phyloP scores from a whole-genome alignment of 2,329 filamentous ascomycete genomes.

The Monilinia polystroma region DNA sequence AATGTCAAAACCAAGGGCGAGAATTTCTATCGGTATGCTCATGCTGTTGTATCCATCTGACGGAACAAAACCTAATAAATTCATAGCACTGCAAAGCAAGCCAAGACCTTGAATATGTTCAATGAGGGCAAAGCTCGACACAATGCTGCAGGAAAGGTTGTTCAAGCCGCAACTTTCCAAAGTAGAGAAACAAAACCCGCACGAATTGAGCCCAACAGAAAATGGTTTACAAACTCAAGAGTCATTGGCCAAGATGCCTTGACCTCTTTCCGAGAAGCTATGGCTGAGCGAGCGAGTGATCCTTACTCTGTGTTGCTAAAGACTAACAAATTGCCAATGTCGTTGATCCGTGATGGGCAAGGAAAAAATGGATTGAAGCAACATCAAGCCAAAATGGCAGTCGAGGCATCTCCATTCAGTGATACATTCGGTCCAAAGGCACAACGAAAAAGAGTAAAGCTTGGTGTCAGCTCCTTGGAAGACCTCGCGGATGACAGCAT shows the following conservation, averaged over 20 bases:
- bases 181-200: conserved; percentile 78
- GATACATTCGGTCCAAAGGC: conserved; percentile 93
- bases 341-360: conserved; percentile 77
- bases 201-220: conserved; percentile 90
- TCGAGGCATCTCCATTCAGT: conserved; percentile 81
- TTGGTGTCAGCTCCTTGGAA: conserved; percentile 76
- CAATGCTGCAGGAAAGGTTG: conserved; percentile 81
- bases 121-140: conserved; percentile 82
- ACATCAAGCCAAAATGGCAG: conserved; percentile 89
- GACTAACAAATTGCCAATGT: conserved; percentile 96
- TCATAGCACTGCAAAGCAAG: conserved; percentile 70
- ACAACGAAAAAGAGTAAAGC: conserved; percentile 88
- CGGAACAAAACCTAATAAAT: conserved; percentile 20
- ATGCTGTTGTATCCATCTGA: conserved; percentile 11
- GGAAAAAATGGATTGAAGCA: conserved; percentile 83
- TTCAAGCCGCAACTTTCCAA: conserved; percentile 80
- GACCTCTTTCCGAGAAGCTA: conserved; percentile 82
- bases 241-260: conserved; percentile 87
- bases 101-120: conserved; percentile 85
- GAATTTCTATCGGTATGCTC: conserved; percentile 84
- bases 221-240: conserved; percentile 96
- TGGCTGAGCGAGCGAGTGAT: conserved; percentile 85
- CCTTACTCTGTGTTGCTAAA: conserved; percentile 95
- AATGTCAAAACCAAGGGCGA: conserved; percentile 95
- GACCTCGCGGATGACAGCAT: conserved; percentile 79